Base-by-base conservation (phyloP, 257 asterid genomes). In the Mentha longifolia region DNA sequence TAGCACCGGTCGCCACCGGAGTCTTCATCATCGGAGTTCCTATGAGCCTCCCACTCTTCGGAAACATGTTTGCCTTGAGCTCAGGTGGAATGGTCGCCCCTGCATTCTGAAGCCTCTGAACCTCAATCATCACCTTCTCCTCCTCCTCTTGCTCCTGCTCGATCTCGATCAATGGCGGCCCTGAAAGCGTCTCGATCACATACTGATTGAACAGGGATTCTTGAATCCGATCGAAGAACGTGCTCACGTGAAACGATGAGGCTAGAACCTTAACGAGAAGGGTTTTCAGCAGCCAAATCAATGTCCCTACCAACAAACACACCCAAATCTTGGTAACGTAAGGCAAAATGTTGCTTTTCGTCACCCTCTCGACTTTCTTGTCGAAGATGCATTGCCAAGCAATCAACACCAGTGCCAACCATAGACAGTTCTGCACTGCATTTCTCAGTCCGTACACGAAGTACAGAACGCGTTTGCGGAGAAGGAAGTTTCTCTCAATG, bases 381-480 rank as follows among this genome's bases (percentile, higher is more conserved):
- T 87, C 89, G 16, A 93, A 90, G 16, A 93, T 85, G 59, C 67
- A 80, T 19, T 87, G 91, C 98, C 98, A 93, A 31, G 97, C 95
- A 28, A 93, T 65, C 82, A 91, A 77, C 14, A 89, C 94, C 61
- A 93, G 69, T 31, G 87, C 79, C 71, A 93, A 76, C 97, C 97
- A 93, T 12, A 89, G 59, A n/a, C 95, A 89, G 20, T 86, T 93
- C 83, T 93, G 96, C 37, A 89, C 97, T 0, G 97, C 80, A 4
- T 85, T 91, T 68, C 97, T 83, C 83, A 93, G 59, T 0, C 96
- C 98, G 62, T 93, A 93, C 0, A 93, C 93, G 54, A 93, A 93
- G 76, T 90, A 93, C 75, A 93, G 59, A 39, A 93, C 97, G 19
- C 93, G 79, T 74, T 89, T 93, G 0, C 97, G 80, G 61, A 87